Base-by-base conservation (phyloP, 441 rosid species). In the Pelargonium cotyledonis region DNA sequence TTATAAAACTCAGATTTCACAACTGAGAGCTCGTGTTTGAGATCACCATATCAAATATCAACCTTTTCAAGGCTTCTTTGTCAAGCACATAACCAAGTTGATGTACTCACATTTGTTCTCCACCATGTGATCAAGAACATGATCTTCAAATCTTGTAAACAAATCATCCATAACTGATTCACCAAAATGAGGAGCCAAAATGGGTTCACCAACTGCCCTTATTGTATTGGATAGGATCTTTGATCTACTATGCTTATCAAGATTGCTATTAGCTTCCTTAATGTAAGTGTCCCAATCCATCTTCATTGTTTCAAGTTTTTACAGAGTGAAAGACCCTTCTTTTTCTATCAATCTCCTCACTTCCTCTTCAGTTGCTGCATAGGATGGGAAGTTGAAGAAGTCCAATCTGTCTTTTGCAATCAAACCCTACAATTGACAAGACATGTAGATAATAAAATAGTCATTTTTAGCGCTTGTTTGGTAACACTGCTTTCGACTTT, bases 281-380 rank as follows among this genome's bases (percentile, higher is more conserved):
- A 16, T 18, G 8, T 66, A 11, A 5, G 57, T 1, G 15, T 61
- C 67, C 70, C 70, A 70, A 11, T 66, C 68, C 58, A 70, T 44
- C 43, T 60, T 23, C 5, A 66, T 44, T n/a, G 38, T 26, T 21
- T 69, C 67, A 5, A 70, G 60, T 41, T 43, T 66, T 10, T 55
- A 40, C 10, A 74, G 2, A 3, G 6, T n/a, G 57, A 66, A 74
- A 9, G 77, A 74, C 2, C 73, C 77, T 65, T 74, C 77, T 6
- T 6, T 44, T 38, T 65, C 53, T 14, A 74, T 51, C 63, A 55
- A 53, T 8, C 18, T 21, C 47, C 65, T 70, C 15, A 70, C 21
- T 23, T 74, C 77, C 11, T 46, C 47, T 12, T 47, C 18, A 1
- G 73, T 57, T 6, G 77, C 55, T 16, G 70, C 38, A 19, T 69